Conservation (phyloP, 2,329 filamentous ascomycete genomes). For the Trichoderma arundinaceum region DNA sequence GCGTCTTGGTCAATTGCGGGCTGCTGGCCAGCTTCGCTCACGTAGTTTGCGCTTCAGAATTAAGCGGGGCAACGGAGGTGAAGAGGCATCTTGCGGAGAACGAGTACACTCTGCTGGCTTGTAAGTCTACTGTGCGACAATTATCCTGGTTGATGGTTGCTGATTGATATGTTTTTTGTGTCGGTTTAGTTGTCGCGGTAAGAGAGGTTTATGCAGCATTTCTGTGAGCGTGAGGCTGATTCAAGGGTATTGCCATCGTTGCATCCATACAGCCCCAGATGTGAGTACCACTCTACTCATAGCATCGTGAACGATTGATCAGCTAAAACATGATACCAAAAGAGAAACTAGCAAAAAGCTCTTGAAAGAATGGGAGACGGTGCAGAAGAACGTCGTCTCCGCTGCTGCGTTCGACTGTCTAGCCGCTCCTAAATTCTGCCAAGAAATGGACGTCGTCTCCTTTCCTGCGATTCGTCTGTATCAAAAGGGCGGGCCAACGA, state of each 20-base stretch:
- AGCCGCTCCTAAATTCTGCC: slow-evolving; percentile 45
- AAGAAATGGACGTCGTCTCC: slow-evolving; percentile 49
- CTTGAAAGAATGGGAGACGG: slow-evolving; percentile 34
- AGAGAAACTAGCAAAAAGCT: slow-evolving; percentile 33
- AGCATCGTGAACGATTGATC: not conserved
- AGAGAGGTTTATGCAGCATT: not conserved
- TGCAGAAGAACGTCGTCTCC: slow-evolving; percentile 20
- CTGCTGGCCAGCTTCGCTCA: slow-evolving; percentile 19
- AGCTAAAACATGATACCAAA: not conserved
- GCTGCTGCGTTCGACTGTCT: slow-evolving; percentile 52
- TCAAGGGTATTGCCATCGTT: not conserved
- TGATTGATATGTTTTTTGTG: not conserved
- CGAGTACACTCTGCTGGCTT: slow-evolving; percentile 42
- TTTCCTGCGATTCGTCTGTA: slow-evolving; percentile 56
- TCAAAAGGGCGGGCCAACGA: slow-evolving; percentile 42
- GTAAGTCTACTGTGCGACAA: slow-evolving; percentile 36
- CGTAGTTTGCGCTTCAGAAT: slow-evolving; percentile 25
- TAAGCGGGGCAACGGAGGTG: slow-evolving; percentile 28
- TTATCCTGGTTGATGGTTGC: not conserved
- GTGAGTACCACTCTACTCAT: slow-evolving; percentile 24
- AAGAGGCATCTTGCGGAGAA: slow-evolving; percentile 31
- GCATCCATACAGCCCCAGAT: slow-evolving; percentile 27
- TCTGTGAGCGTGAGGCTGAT: not conserved
- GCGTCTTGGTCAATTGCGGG: slow-evolving; percentile 12
- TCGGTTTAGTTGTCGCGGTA: slow-evolving; percentile 32